Evolutionary conservation across 2,329 filamentous ascomycete genomes (phyloP), one percentile per base, ranked within the genome.

Genomic region (Colletotrichum shisoi): DNA sequence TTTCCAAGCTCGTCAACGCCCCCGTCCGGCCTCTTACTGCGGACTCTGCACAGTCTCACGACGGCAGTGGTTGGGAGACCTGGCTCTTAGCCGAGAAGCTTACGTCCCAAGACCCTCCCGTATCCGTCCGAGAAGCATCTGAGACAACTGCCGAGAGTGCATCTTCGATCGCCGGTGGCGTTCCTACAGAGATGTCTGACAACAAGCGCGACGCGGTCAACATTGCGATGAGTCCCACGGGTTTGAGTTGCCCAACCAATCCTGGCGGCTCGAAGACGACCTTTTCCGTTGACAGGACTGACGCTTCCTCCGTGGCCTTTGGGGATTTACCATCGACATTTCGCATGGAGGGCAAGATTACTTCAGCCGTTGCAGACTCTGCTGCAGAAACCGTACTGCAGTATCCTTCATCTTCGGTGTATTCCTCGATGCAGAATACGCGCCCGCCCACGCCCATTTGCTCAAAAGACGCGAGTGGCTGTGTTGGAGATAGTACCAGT

Each of bases 41-140:
- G 19, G 57, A 68, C n/a, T 56, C 51, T 27, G 52, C 39, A 24
- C 56, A 68, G n/a, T 63, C 59, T 39, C 64, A 54, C 15, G 59
- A 68, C 19, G 51, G 45, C 24, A 68, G 34, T 24, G 56, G 44
- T 42, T 63, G 51, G 49, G 34, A 53, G 24, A 48, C 61, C 17
- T 69, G 68, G 68, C 34, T 69, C 19, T 56, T 68, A 19, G 34
- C 68, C n/a, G 64, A 69, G 34, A 44, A 60, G 42, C 57, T 67
- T 9, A 4, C 27, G 11, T 56, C 54, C n/a, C 60, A 31, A 24
- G 64, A 68, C 1, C 42, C 51, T 15, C 39, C 34, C 13, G 3
- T 21, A 42, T 13, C 37, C 4, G 12, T 17, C 9, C 40, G 21
- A 2, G 21, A 44, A 8, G 34, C 9, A 15, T 11, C 27, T 17